Percentiles rank a stretch among this genome's conserved stretches.
Conservation (phyloP, 1,139 yeast species). For the Blastobotrys indianensis region DNA sequence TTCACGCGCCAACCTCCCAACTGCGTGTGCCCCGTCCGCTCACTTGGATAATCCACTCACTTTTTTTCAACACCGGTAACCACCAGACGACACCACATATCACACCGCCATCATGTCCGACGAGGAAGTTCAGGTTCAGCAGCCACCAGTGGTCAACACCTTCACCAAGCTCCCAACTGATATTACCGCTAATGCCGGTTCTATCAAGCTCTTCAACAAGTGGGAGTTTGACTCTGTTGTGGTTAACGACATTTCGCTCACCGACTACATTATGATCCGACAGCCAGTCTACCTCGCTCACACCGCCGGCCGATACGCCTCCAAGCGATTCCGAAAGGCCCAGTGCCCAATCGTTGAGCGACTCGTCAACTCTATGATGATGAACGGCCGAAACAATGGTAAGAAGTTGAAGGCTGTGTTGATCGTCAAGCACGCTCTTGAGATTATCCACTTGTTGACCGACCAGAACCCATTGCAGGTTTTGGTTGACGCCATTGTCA, state of each 20-base stretch:
- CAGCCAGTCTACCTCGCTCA: constrained; percentile 97
- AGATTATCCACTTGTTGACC: constrained; percentile 94
- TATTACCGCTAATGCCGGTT: constrained; percentile 83
- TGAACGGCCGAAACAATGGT: constrained; percentile 99
- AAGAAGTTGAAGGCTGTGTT: constrained; percentile 99
- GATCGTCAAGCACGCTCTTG: constrained; percentile 98
- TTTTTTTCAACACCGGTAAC: not conserved
- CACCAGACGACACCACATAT: not conserved
- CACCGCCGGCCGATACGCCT: constrained; percentile 99
- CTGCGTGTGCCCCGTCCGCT: too few relatives aligned
- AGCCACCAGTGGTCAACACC: constrained; percentile 26
- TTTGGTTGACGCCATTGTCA: constrained; percentile 97
- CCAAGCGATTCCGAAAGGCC: constrained; percentile 99
- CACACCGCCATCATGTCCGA: constrained; percentile 26
- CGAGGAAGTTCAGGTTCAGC: constrained; percentile 21
- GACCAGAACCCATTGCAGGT: constrained; percentile 99
- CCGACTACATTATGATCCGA: constrained; percentile 97
- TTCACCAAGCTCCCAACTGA: constrained; percentile 91
- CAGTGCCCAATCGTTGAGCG: constrained; percentile 99
- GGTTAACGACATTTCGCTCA: constrained; percentile 95
- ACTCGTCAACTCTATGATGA: constrained; percentile 99
- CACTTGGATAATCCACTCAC: too few relatives aligned
- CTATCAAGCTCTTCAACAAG: constrained; percentile 98
- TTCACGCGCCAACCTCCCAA: too few relatives aligned
- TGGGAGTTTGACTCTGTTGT: constrained; percentile 98